Base-by-base conservation (phyloP, 202 grass and related monocot genomes). In the Zoysia matrella region DNA sequence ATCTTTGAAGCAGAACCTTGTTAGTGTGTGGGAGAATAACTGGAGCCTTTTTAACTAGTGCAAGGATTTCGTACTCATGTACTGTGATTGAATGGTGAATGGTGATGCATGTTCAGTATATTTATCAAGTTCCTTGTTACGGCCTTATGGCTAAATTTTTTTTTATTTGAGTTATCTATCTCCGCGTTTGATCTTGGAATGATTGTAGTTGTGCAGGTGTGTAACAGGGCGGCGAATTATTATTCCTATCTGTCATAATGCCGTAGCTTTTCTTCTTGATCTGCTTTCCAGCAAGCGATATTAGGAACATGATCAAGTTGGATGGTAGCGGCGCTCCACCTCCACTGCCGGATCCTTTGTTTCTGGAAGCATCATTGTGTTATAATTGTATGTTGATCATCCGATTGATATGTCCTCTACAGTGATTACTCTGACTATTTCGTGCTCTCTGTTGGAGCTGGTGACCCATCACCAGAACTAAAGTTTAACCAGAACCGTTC, bases 1-100 rank as follows among this genome's bases (percentile, higher is more conserved):
- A 69, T 67, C 67, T 90, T 86, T 40, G 48, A 89, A 75, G 73
- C 77, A 60, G 76, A 90, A 93, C 87, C 77, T 12, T 88, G 74
- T 51, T 88, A 7, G 65, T 93, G 85, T 74, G 79, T 85, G 75
- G 54, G 65, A 82, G 69, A 78, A 69, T 80, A 67, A 77, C 53
- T 56, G 54, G 64, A 86, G 55, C 76, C 71, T 36, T 64, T 64
- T 86, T 69, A 86, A 86, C 84, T 80, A 76, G 53, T 78, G 72
- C 73, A 88, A 80, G 70, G 65, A 80, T 84, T 91, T 58, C 71
- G 74, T 76, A 53, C 79, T 71, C 77, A 64, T 86, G 64, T 86
- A 58, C 46, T 73, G 80, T 82, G 83, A 75, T 75, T 36, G 30
- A 36, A 36, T 36, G 30, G 30, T 88, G 56, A 58, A 81, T 88